Conservation (phyloP, 1,284 basidiomycete species). For the Tilletiopsis washingtonensis region DNA sequence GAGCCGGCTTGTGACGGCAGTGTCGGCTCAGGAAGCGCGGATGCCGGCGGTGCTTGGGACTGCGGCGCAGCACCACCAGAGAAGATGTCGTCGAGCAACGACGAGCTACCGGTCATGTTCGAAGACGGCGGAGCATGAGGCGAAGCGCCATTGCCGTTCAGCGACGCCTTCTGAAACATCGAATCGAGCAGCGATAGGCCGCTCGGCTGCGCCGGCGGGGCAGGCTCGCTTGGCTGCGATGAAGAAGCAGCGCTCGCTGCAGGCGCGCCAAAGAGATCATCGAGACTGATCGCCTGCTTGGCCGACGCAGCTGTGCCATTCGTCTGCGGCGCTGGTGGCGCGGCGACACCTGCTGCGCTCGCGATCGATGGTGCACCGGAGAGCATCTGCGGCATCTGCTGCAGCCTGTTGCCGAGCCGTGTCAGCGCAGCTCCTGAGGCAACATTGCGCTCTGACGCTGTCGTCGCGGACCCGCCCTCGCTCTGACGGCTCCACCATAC, state of each 20-base stretch:
- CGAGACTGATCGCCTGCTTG: conserved; percentile 47
- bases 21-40: too few species aligned
- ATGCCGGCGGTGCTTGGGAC: too few species aligned
- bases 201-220: conserved; percentile 2
- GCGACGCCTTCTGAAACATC: conserved; percentile 33
- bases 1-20: too few species aligned
- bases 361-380: neutral
- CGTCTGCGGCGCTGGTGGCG: conserved; percentile 2
- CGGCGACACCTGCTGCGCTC: neutral
- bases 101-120: too few species aligned
- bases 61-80: too few species aligned
- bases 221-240: conserved; percentile 8
- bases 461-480: neutral
- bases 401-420: conserved; percentile 7
- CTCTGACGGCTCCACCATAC: too few species aligned
- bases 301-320: conserved; percentile 54
- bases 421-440: neutral
- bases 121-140: too few species aligned
- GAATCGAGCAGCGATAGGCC: conserved; percentile 28
- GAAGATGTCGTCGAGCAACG: too few species aligned
- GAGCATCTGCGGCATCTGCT: conserved; percentile 12
- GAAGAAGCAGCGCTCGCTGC: conserved; percentile 16
- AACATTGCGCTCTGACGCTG: too few species aligned
- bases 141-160: too few species aligned
- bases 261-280: conserved; percentile 26